Percentiles rank a stretch among this genome's conserved stretches.
phyloP scores from a whole-genome alignment of 2,329 filamentous ascomycete species.

The Huntiella savannae region DNA sequence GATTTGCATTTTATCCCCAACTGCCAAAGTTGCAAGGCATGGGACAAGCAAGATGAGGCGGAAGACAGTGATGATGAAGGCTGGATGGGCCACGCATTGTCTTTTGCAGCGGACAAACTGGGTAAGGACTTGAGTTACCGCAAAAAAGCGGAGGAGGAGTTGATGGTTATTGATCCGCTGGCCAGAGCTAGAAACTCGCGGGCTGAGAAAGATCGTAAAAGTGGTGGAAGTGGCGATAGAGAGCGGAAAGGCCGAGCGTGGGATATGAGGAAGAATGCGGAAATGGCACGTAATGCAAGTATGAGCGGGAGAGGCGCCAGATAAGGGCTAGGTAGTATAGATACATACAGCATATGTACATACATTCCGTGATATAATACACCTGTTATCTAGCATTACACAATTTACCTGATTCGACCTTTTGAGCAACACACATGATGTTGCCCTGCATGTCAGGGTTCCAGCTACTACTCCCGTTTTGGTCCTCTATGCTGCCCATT shows the following conservation, averaged over 20 bases:
- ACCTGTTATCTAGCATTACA: too few species aligned
- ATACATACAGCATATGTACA: neutral
- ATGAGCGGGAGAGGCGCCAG: constrained; percentile 37
- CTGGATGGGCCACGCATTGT: constrained; percentile 76
- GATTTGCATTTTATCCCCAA: constrained; percentile 92
- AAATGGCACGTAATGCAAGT: constrained; percentile 33
- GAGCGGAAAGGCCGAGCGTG: constrained; percentile 28
- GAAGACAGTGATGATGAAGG: constrained; percentile 30
- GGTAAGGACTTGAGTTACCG: constrained; percentile 87
- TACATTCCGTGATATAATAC: neutral
- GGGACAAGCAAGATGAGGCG: constrained; percentile 48
- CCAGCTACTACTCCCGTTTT: too few species aligned
- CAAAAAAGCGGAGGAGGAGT: constrained; percentile 73
- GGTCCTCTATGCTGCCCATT: too few species aligned
- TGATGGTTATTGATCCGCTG: constrained; percentile 82
- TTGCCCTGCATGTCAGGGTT: too few species aligned
- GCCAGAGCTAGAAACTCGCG: constrained; percentile 57
- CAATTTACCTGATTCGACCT: too few species aligned
- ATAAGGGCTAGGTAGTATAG: constrained; percentile 16
- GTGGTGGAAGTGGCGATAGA: constrained; percentile 31
- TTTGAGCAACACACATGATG: too few species aligned
- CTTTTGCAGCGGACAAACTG: constrained; percentile 72
- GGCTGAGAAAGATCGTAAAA: constrained; percentile 34
- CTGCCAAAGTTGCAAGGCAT: constrained; percentile 77
- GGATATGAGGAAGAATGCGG: constrained; percentile 37